These are phyloP conservation scores for Hygrocybe punicea DNA, from an alignment of 768 basidiomycete genomes.

Conservation along the genomic window DNA sequence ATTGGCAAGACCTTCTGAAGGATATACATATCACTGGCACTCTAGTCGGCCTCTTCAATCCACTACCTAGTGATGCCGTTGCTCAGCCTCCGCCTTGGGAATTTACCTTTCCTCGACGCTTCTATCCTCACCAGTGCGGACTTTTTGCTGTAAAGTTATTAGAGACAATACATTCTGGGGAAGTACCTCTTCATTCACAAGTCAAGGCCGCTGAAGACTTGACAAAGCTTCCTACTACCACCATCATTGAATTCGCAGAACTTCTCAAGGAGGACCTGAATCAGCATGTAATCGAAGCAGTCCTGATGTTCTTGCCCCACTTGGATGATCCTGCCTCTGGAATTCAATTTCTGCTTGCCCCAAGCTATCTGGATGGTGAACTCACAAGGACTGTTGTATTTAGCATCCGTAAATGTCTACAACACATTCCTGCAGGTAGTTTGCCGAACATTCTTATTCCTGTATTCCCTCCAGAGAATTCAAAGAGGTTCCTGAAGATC, in stretches of 20 bases:
- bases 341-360: slow-evolving; percentile 17
- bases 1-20: slow-evolving; percentile 16
- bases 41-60: slow-evolving; percentile 16
- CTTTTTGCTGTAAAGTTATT: slow-evolving; percentile 13
- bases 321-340: slow-evolving; percentile 20
- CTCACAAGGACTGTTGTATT: slow-evolving; percentile 15
- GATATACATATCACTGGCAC: slow-evolving; percentile 13
- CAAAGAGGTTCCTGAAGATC: slow-evolving; percentile 14
- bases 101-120: slow-evolving; percentile 7
- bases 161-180: slow-evolving; percentile 13
- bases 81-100: slow-evolving; percentile 13
- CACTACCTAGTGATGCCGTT: slow-evolving; percentile 8
- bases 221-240: slow-evolving; percentile 18
- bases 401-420: slow-evolving; percentile 12
- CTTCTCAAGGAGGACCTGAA: slow-evolving; percentile 15
- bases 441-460: slow-evolving; percentile 12
- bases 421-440: slow-evolving; percentile 13
- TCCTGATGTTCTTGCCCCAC: slow-evolving; percentile 21
- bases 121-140: slow-evolving; percentile 18
- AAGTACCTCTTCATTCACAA: slow-evolving; percentile 12
- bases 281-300: slow-evolving; percentile 17
- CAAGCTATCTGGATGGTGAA: slow-evolving; percentile 15
- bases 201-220: slow-evolving; percentile 15
- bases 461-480: slow-evolving; percentile 3
- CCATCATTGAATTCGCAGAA: slow-evolving; percentile 17